A percentile compares a stretch with the other conserved stretches of the same genome.
Conservation (phyloP, 1,284 basidiomycete genomes). For the Omphalotus olearius region DNA sequence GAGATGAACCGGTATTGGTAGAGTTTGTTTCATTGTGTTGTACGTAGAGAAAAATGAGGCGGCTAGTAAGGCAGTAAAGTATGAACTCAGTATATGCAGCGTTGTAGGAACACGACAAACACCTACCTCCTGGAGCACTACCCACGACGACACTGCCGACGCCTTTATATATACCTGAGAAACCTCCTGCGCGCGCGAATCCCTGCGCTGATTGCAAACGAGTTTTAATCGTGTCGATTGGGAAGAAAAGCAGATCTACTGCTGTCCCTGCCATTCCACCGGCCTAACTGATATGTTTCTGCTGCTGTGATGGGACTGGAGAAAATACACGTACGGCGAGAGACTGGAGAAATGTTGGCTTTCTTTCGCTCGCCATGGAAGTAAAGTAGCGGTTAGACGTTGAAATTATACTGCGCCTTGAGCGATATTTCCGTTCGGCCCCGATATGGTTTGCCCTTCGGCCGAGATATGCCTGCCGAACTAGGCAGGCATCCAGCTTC, state of each 20-base stretch:
- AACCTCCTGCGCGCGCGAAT: slow-evolving; percentile 84
- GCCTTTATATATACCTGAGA: slow-evolving; percentile 91
- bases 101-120: slow-evolving; percentile 5
- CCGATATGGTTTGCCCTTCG: no score
- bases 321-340: slow-evolving; percentile 25
- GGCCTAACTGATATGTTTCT: slow-evolving; percentile 44
- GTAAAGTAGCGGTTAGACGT: no score
- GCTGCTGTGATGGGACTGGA: neutral
- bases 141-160: slow-evolving; percentile 94
- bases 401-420: no score
- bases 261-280: slow-evolving; percentile 86
- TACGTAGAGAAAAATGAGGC: slow-evolving; percentile 96
- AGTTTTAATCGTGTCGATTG: slow-evolving; percentile 96
- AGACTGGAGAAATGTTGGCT: slow-evolving; percentile 31
- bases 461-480: no score
- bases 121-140: slow-evolving; percentile 90
- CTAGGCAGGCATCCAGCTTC: no score
- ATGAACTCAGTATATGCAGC: no score
- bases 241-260: slow-evolving; percentile 94
- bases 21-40: slow-evolving; percentile 78
- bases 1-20: slow-evolving; percentile 57
- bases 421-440: no score
- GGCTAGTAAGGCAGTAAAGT: no score
- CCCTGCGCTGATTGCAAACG: slow-evolving; percentile 88
- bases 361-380: slow-evolving; percentile 17